Evolutionary conservation across 2,329 filamentous ascomycete species (phyloP).

Genomic region (Aspergillus alliaceus): DNA sequence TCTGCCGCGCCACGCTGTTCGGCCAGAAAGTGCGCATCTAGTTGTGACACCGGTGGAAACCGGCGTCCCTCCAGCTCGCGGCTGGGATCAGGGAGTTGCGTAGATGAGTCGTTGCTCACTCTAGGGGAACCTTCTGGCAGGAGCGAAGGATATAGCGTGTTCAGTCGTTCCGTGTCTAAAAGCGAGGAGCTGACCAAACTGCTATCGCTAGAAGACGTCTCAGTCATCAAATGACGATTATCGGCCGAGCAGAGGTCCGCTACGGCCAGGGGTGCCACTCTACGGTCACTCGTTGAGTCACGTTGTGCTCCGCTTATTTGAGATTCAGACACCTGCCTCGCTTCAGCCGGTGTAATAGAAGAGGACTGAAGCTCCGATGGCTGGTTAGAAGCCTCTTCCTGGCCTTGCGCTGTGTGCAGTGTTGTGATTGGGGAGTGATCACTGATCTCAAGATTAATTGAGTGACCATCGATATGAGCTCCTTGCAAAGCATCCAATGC

Average conservation of each 20-base stretch:
- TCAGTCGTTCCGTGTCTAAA: constrained; percentile 10
- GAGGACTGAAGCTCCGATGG: constrained; percentile 1
- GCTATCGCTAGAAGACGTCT: background rate
- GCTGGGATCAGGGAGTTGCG: constrained; percentile 19
- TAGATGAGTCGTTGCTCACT: constrained; percentile 3
- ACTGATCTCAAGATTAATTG: constrained; percentile 42
- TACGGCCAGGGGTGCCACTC: constrained; percentile 3
- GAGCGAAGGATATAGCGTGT: constrained; percentile 37
- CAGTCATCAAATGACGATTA: background rate
- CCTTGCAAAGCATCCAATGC: constrained; percentile 40
- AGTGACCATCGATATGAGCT: constrained; percentile 38
- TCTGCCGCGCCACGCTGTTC: constrained; percentile 14
- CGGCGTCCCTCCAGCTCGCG: constrained; percentile 26
- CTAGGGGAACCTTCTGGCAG: constrained; percentile 17
- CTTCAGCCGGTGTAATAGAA: background rate
- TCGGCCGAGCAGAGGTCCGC: constrained; percentile 11
- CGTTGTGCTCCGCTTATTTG: background rate
- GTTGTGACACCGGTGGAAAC: constrained; percentile 40
- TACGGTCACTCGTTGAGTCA: background rate
- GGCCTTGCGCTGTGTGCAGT: constrained; percentile 1
- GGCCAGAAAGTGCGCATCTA: constrained; percentile 36
- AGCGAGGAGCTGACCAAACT: constrained; percentile 1
- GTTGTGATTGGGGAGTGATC: constrained; percentile 26
- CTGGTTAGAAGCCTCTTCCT: background rate
- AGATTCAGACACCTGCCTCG: background rate